phyloP scores from a whole-genome alignment of 352 stramenopile genomes.

The Phytophthora citrophthora region DNA sequence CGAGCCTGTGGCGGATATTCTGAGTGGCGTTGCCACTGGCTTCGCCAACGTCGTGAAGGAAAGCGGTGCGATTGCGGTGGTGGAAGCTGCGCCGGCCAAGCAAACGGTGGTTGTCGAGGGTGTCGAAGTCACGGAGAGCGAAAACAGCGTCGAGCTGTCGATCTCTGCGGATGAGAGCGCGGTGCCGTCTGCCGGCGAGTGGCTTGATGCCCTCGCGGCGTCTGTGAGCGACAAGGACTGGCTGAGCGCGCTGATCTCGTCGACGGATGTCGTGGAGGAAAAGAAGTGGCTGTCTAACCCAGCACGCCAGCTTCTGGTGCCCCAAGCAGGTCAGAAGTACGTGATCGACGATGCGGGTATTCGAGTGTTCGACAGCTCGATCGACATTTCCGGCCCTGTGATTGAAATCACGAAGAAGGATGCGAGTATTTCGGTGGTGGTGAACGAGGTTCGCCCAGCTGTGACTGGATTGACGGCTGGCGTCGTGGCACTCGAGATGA shows the following conservation, averaged over 20 bases:
- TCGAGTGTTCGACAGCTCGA: conserved; percentile 48
- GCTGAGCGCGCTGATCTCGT: conserved; percentile 61
- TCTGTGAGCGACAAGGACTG: conserved; percentile 54
- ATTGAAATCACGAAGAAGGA: conserved; percentile 54
- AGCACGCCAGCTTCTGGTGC: conserved; percentile 55
- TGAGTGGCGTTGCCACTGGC: conserved; percentile 64
- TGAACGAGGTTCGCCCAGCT: conserved; percentile 66
- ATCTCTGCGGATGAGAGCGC: conserved; percentile 31
- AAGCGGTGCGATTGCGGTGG: conserved; percentile 17
- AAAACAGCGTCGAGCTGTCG: conserved; percentile 30
- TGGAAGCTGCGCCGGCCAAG: neutral
- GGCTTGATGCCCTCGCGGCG: conserved; percentile 45
- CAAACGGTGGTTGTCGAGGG: conserved; percentile 26
- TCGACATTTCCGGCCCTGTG: conserved; percentile 44
- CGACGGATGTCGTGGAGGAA: conserved; percentile 45
- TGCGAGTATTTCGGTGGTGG: conserved; percentile 45
- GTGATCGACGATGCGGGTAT: conserved; percentile 39
- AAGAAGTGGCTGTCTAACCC: conserved; percentile 81
- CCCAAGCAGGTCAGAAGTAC: conserved; percentile 55
- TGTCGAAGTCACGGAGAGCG: conserved; percentile 34
- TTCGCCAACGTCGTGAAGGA: conserved; percentile 57
- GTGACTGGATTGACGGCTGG: conserved; percentile 51
- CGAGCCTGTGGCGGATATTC: conserved; percentile 83
- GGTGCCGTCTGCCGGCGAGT: conserved; percentile 46
- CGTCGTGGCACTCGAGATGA: conserved; percentile 61